Percentiles rank a stretch among this genome's conserved stretches.
phyloP scores from a whole-genome alignment of 305 asterid species.

The Fraxinus latifolia region DNA sequence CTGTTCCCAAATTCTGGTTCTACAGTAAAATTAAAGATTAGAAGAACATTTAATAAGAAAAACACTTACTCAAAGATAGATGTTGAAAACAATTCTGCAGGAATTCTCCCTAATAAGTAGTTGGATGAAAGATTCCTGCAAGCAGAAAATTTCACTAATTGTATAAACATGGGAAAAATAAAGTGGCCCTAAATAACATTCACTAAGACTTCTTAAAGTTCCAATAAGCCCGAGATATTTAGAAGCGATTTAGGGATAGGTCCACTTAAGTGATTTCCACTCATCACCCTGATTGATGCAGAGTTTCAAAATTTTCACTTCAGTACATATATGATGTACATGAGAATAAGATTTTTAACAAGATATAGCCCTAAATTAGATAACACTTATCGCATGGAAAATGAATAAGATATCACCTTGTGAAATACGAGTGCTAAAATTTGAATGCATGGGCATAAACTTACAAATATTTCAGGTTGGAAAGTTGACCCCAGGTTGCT shows the following conservation, averaged over 20 bases:
- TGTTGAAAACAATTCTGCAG: constrained; percentile 48
- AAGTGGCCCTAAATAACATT: not conserved
- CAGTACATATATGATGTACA: not conserved
- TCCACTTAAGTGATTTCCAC: constrained; percentile 56
- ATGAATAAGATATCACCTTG: not conserved
- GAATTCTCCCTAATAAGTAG: constrained; percentile 65
- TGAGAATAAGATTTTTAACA: not conserved
- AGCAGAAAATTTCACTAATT: not conserved
- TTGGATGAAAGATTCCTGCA: constrained; percentile 86
- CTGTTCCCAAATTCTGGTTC: not conserved
- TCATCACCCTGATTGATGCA: constrained; percentile 53
- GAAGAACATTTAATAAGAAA: not conserved
- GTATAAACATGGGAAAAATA: not conserved
- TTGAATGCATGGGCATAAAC: constrained; percentile 10
- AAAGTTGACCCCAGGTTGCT: constrained; percentile 59
- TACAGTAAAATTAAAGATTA: not conserved
- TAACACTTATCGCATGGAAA: not conserved
- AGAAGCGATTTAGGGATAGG: constrained; percentile 56
- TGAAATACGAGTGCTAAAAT: not conserved
- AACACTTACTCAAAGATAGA: constrained; percentile 62
- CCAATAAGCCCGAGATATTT: constrained; percentile 46
- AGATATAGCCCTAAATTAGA: not conserved
- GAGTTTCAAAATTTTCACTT: not conserved
- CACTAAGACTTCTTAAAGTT: constrained; percentile 44
- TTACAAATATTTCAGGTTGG: constrained; percentile 66